Conservation (phyloP, 2,329 filamentous ascomycete species). For the Sclerotinia spermophila region DNA sequence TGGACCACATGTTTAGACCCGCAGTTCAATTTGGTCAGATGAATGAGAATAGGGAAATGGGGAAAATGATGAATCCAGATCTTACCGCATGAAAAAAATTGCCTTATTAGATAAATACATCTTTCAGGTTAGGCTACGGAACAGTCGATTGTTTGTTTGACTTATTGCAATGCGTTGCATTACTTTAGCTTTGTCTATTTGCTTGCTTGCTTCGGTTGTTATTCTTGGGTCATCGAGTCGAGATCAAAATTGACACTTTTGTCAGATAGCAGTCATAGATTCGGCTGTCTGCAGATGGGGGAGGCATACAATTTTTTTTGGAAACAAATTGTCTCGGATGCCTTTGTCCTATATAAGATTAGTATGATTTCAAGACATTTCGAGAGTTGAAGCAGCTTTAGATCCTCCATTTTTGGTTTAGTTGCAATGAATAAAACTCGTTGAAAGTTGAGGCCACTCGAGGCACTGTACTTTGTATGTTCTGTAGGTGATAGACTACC, state of each 20-base stretch:
- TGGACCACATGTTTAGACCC: conserved; percentile 8
- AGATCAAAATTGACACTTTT: background rate
- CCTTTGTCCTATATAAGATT: background rate
- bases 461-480: background rate
- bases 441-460: conserved; percentile 12
- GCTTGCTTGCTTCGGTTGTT: background rate
- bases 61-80: conserved; percentile 1
- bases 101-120: background rate
- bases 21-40: conserved; percentile 15
- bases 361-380: background rate
- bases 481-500: background rate
- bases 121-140: background rate
- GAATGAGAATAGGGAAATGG: background rate
- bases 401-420: conserved; percentile 14
- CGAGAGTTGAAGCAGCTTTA: background rate
- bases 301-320: background rate
- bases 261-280: conserved; percentile 7
- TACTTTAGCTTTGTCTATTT: background rate
- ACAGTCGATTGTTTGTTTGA: background rate
- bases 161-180: background rate
- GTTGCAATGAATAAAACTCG: background rate
- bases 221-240: conserved; percentile 14
- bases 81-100: conserved; percentile 8
- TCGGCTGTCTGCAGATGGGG: conserved; percentile 3
- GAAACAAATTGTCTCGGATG: background rate